Percentiles rank a stretch among this genome's conserved stretches.
phyloP scores from a whole-genome alignment of 805 yeast species.

The Teunomyces cretensis region DNA sequence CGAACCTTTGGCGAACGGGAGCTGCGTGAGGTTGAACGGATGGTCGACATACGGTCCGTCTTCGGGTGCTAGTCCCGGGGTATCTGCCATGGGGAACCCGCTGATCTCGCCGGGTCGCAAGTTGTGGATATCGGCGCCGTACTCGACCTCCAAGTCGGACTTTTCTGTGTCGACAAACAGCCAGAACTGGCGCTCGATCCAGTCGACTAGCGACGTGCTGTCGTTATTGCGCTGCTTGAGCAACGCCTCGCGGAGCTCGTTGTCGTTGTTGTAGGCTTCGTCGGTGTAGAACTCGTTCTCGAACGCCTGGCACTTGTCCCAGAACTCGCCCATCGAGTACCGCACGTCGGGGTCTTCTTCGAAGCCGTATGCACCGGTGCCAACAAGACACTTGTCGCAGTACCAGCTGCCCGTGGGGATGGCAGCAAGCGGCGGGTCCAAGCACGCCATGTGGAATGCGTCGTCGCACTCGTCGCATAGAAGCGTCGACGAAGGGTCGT shows the following conservation, averaged over 20 bases:
- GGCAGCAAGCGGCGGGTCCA: conserved; percentile 52
- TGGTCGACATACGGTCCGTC: conserved; percentile 47
- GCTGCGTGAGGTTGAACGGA: conserved; percentile 72
- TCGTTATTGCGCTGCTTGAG: too few relatives aligned
- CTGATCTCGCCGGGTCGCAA: conserved; percentile 62
- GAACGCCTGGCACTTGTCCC: conserved; percentile 52
- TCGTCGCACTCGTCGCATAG: conserved; percentile 76
- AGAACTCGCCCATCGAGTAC: conserved; percentile 62
- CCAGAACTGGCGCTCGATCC: conserved; percentile 72
- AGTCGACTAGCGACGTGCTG: conserved; percentile 22
- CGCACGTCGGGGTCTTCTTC: conserved; percentile 57
- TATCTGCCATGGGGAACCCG: conserved; percentile 62
- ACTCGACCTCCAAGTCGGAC: conserved; percentile 58
- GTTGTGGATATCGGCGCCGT: conserved; percentile 85
- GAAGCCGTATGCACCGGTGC: conserved; percentile 86
- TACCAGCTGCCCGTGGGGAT: conserved; percentile 70
- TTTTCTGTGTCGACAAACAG: conserved; percentile 38
- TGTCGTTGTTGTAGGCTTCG: too few relatives aligned
- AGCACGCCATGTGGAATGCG: conserved; percentile 65
- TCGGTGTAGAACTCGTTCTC: conserved; percentile 39
- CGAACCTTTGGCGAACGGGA: conserved; percentile 72
- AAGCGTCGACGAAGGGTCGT: conserved; percentile 48
- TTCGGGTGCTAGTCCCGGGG: conserved; percentile 15
- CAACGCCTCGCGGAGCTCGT: too few relatives aligned
- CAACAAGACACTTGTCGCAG: conserved; percentile 81